Conservation (phyloP, 805 yeast genomes). For the Saturnispora galanensis region DNA sequence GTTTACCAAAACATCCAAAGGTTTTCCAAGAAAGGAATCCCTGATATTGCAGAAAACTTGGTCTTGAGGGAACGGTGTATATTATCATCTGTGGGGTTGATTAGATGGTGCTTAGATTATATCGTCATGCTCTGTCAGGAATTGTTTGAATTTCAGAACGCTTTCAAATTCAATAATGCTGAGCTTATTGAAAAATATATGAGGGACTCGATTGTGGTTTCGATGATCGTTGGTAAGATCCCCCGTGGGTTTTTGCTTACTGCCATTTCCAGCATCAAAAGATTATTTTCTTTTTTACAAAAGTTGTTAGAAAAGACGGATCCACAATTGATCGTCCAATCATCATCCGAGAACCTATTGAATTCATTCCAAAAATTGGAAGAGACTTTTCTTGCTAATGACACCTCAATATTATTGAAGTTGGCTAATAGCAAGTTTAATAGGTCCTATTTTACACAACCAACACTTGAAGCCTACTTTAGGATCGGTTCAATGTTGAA, state of each 20-base stretch:
- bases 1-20: constrained; percentile 55
- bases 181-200: constrained; percentile 17
- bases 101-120: constrained; percentile 80
- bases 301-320: constrained; percentile 46
- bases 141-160: constrained; percentile 35
- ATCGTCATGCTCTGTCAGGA: constrained; percentile 68
- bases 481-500: constrained; percentile 38
- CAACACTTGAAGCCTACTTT: constrained; percentile 44
- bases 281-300: constrained; percentile 46
- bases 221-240: constrained; percentile 56
- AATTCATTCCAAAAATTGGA: constrained; percentile 23
- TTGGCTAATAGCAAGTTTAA: constrained; percentile 9
- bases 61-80: constrained; percentile 51
- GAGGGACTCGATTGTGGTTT: constrained; percentile 34
- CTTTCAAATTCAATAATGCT: constrained; percentile 19
- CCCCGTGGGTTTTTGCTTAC: constrained; percentile 60
- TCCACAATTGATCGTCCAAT: constrained; percentile 23
- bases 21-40: constrained; percentile 45
- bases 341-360: constrained; percentile 25
- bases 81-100: constrained; percentile 60
- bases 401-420: constrained; percentile 15
- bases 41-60: constrained; percentile 34
- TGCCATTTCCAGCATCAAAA: constrained; percentile 55
- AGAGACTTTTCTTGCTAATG: constrained; percentile 20
- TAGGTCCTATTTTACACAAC: constrained; percentile 24